Conservation (phyloP, 805 yeast species). For the Blastobotrys terrestris region DNA sequence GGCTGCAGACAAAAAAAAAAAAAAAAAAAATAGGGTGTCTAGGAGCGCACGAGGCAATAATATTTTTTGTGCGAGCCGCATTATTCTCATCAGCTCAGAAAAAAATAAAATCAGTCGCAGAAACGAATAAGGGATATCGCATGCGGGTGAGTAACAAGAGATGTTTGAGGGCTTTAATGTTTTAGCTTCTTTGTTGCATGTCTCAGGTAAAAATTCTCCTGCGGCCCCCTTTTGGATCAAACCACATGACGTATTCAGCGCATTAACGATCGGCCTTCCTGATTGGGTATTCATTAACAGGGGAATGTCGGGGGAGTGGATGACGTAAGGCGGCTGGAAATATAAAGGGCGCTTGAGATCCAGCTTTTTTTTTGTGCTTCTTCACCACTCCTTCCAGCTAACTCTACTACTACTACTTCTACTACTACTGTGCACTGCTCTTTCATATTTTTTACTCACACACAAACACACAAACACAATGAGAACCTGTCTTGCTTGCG, state of each 20-base stretch:
- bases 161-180: neutral
- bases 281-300: neutral
- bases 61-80: too few species aligned
- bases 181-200: neutral
- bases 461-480: neutral
- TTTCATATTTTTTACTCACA: neutral
- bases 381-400: neutral
- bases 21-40: too few species aligned
- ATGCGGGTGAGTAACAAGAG: neutral
- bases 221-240: neutral
- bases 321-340: neutral
- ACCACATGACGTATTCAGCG: neutral
- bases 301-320: neutral
- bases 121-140: neutral
- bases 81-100: too few species aligned
- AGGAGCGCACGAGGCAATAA: too few species aligned
- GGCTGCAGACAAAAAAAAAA: too few species aligned
- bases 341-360: neutral
- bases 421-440: neutral
- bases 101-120: neutral
- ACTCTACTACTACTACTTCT: neutral
- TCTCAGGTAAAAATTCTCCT: neutral
- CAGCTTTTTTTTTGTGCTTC: neutral
- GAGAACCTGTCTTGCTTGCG: neutral
- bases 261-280: neutral